Percentiles rank a stretch among this genome's conserved stretches.
These are phyloP conservation scores for Hydrangea macrophylla DNA, from an alignment of 148 eudicot genomes.

Conservation along the genomic window DNA sequence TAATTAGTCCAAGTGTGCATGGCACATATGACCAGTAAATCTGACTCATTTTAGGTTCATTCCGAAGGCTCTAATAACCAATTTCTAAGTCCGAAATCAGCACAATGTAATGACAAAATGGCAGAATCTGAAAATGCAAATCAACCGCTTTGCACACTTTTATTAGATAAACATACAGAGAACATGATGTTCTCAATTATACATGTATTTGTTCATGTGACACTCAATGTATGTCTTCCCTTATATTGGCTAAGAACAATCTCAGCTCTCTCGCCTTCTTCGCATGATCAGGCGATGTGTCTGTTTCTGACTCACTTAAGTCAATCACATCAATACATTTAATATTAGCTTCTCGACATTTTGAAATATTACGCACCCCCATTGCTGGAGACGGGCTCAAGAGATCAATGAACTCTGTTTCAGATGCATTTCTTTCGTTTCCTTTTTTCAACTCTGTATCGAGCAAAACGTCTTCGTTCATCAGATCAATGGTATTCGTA, in stretches of 20 bases:
- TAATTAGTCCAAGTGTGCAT: no score
- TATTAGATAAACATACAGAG: not conserved
- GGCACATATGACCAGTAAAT: no score
- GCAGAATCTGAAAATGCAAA: not conserved
- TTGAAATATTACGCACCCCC: slow-evolving; percentile 29
- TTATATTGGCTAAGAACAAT: slow-evolving; percentile 50
- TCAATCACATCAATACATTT: slow-evolving; percentile 49
- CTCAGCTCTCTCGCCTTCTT: slow-evolving; percentile 60
- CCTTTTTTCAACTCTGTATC: slow-evolving; percentile 16
- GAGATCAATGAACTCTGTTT: slow-evolving; percentile 54
- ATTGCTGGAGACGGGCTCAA: slow-evolving; percentile 59
- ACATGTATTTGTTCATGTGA: not conserved
- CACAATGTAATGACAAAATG: no score
- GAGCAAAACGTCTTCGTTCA: slow-evolving; percentile 1
- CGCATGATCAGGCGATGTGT: slow-evolving; percentile 57
- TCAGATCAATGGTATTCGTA: slow-evolving; percentile 12
- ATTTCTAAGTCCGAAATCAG: no score
- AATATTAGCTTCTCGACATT: slow-evolving; percentile 22
- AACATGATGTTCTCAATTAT: not conserved
- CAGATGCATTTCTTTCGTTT: slow-evolving; percentile 1
- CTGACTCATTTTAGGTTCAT: no score
- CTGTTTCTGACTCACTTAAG: slow-evolving; percentile 67
- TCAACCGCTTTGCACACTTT: not conserved
- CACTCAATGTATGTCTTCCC: slow-evolving; percentile 28
- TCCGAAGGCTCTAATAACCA: no score